A percentile compares a stretch with the other conserved stretches of the same genome.
phyloP scores from a whole-genome alignment of 768 basidiomycete species.

The Suillus alpinus region DNA sequence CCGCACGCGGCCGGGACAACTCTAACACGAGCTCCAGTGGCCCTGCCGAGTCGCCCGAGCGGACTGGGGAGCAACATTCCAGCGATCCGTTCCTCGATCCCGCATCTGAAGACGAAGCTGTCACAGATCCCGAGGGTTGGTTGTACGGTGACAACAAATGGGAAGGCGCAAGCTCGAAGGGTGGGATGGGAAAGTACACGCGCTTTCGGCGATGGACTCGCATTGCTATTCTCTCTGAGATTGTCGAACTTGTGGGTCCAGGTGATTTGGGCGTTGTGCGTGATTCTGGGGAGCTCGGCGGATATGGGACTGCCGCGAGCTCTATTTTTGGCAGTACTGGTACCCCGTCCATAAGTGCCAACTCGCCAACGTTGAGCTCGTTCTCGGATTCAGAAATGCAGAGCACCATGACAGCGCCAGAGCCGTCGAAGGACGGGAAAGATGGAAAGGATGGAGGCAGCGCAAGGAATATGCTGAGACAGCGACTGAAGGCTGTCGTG shows the following conservation, averaged over 20 bases:
- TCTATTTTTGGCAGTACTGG: constrained; percentile 13
- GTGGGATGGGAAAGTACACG: constrained; percentile 92
- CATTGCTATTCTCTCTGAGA: constrained; percentile 74
- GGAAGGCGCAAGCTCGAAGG: constrained; percentile 72
- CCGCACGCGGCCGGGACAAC: constrained; percentile 46
- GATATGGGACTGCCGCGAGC: constrained; percentile 11
- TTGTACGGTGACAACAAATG: constrained; percentile 95
- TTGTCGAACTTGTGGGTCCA: constrained; percentile 52
- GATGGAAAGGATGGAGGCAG: constrained; percentile 6
- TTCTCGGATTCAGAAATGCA: constrained; percentile 24
- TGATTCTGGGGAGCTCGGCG: constrained; percentile 13
- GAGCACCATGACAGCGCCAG: constrained; percentile 23
- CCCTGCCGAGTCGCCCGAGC: constrained; percentile 19
- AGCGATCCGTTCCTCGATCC: constrained; percentile 29
- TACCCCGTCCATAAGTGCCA: constrained; percentile 22
- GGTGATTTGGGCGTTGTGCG: constrained; percentile 30
- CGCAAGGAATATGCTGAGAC: constrained; percentile 21
- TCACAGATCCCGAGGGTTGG: constrained; percentile 89
- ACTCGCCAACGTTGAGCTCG: constrained; percentile 27
- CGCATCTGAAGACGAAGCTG: constrained; percentile 46
- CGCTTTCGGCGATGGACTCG: constrained; percentile 85
- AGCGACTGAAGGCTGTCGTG: constrained; percentile 28
- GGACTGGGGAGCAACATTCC: constrained; percentile 22
- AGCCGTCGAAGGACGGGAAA: constrained; percentile 17
- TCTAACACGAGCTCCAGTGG: constrained; percentile 12